A percentile compares a stretch with the other conserved stretches of the same genome.
These are phyloP conservation scores for Taiozyma sp. DNA, from an alignment of 1,139 yeast genomes.

Conservation along the genomic window DNA sequence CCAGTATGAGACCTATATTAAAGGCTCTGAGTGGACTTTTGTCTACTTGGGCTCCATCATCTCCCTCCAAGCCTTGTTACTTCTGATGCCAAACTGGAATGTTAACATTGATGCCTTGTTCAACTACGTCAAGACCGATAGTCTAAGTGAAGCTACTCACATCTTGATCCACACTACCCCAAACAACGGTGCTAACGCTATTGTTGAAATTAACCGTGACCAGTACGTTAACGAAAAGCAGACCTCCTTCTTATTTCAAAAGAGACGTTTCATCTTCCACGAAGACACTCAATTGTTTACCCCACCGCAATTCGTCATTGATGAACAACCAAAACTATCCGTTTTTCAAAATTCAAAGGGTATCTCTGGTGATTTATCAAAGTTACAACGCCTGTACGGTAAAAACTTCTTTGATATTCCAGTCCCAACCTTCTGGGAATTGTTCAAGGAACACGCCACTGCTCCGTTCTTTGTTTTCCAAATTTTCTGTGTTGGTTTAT, in stretches of 20 bases:
- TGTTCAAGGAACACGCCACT: slow-evolving; percentile 95
- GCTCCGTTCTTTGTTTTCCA: slow-evolving; percentile 98
- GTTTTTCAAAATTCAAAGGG: slow-evolving; percentile 63
- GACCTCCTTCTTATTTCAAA: slow-evolving; percentile 78
- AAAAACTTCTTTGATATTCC: slow-evolving; percentile 89
- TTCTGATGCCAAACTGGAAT: slow-evolving; percentile 97
- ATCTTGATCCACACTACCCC: slow-evolving; percentile 78
- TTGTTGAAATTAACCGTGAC: slow-evolving; percentile 59
- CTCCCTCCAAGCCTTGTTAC: slow-evolving; percentile 66
- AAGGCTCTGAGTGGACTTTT: slow-evolving; percentile 78
- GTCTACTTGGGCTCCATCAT: slow-evolving; percentile 73
- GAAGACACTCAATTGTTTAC: slow-evolving; percentile 48
- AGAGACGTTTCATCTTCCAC: slow-evolving; percentile 80
- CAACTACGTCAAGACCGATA: slow-evolving; percentile 51
- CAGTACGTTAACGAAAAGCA: slow-evolving; percentile 58
- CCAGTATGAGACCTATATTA: slow-evolving; percentile 76
- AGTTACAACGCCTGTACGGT: slow-evolving; percentile 63
- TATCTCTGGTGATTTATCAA: slow-evolving; percentile 51
- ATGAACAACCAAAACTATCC: slow-evolving; percentile 52
- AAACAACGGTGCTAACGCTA: slow-evolving; percentile 81
- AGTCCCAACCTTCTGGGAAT: slow-evolving; percentile 82
- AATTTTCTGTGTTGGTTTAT: slow-evolving; percentile 88
- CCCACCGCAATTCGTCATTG: slow-evolving; percentile 79
- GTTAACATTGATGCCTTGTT: slow-evolving; percentile 65
- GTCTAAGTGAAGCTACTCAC: slow-evolving; percentile 58